Evolutionary conservation across 2,329 filamentous ascomycete species (phyloP).

Genomic region (Diaporthe sp.): DNA sequence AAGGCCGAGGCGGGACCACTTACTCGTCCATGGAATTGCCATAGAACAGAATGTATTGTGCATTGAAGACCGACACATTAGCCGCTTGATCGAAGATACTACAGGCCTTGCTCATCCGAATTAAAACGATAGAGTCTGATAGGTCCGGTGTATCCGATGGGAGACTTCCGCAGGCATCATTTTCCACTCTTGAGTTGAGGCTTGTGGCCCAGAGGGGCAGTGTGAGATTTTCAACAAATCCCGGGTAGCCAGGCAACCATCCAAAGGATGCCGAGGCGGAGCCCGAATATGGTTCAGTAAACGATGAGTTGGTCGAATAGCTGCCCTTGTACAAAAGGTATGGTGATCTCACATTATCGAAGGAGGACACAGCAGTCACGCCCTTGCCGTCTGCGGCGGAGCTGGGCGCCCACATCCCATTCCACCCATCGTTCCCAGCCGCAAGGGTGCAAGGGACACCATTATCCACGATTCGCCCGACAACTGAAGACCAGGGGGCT

Average conservation of each 20-base stretch:
- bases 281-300: conserved; percentile 17
- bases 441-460: conserved; percentile 44
- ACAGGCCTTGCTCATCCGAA: conserved; percentile 48
- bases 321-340: conserved; percentile 35
- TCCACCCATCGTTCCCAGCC: conserved; percentile 41
- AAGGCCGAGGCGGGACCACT: background rate
- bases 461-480: conserved; percentile 42
- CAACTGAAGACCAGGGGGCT: conserved; percentile 40
- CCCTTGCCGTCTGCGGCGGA: conserved; percentile 41
- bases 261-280: conserved; percentile 28
- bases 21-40: conserved; percentile 22
- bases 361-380: conserved; percentile 40
- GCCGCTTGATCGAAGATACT: conserved; percentile 43
- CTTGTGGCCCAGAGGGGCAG: conserved; percentile 43
- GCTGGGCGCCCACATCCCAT: conserved; percentile 39
- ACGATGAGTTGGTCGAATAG: conserved; percentile 33
- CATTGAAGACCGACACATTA: conserved; percentile 54
- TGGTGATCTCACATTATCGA: conserved; percentile 39
- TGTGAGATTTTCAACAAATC: conserved; percentile 33
- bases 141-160: conserved; percentile 53
- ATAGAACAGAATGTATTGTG: conserved; percentile 39
- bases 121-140: conserved; percentile 51
- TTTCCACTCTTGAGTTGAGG: conserved; percentile 41
- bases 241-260: conserved; percentile 35
- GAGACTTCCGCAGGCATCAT: conserved; percentile 51